Percentiles rank a stretch among this genome's conserved stretches.
phyloP scores from a whole-genome alignment of 208 protist genomes.

The Crithidia fasciculata region DNA sequence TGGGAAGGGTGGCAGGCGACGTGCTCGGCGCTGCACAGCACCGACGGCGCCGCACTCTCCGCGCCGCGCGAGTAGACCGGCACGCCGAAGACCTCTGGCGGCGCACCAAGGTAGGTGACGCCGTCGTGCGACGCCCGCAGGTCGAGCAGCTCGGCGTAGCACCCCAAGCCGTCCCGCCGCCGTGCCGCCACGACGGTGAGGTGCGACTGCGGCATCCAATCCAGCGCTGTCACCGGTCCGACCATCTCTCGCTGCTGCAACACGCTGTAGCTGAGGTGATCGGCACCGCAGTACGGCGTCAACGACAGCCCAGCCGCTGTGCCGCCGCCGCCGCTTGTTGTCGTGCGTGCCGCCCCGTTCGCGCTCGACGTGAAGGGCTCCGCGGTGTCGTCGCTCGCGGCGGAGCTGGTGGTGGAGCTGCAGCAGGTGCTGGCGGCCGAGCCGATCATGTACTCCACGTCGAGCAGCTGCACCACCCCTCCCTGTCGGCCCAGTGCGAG shows the following conservation, averaged over 20 bases:
- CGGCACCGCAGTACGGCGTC: constrained; percentile 12
- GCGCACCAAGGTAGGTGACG: constrained; percentile 58
- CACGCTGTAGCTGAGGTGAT: constrained; percentile 37
- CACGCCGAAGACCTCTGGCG: constrained; percentile 35
- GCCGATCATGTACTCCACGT: constrained; percentile 57
- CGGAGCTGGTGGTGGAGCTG: constrained; percentile 21
- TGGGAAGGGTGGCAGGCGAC: constrained; percentile 70
- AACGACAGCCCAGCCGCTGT: not conserved
- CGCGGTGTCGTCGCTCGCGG: constrained; percentile 16
- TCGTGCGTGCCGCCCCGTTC: constrained; percentile 1
- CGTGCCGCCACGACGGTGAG: constrained; percentile 61
- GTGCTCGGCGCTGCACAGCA: constrained; percentile 62
- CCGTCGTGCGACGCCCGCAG: constrained; percentile 56
- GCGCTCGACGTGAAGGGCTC: constrained; percentile 9
- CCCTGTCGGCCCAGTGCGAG: constrained; percentile 66
- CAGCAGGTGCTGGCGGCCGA: constrained; percentile 21
- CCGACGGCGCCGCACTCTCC: constrained; percentile 8
- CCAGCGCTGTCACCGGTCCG: constrained; percentile 63
- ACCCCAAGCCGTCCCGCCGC: constrained; percentile 53
- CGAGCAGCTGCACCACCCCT: constrained; percentile 65
- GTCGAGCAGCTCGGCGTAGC: constrained; percentile 74
- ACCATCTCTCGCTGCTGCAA: constrained; percentile 40
- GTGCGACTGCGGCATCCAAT: constrained; percentile 72
- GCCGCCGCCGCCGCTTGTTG: constrained; percentile 3
- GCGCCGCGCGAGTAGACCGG: constrained; percentile 12